Base-by-base conservation (phyloP, 108 stramenopile genomes). In the Aurantiochytrium sp. region DNA sequence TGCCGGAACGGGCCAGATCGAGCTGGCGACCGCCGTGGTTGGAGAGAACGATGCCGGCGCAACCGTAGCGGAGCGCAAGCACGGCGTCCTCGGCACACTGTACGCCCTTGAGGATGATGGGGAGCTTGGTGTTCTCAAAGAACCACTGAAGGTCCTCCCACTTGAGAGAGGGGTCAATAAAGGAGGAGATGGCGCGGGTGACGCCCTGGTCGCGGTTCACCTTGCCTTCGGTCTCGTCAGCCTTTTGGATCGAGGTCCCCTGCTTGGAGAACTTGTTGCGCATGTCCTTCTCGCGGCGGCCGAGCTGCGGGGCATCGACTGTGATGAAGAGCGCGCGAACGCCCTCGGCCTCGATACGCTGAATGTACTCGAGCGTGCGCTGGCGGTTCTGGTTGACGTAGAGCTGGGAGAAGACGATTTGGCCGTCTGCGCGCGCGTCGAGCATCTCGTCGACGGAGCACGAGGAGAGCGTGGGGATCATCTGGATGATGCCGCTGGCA, bases 361-460 rank as follows among this genome's bases (percentile, higher is more conserved):
- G 49, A 23, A 83, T 83, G 76, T 83, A 83, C 76, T 83, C 76
- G 49, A 53, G 45, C 14, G 76, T 53, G 25, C 76, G 45, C 28
- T 83, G 23, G 76, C 76, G 76, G 76, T 83, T 53, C 76, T 83
- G 45, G 23, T 83, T 83, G 19, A 83, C 76, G 76, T 83, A 83
- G 51, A 83, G 76, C 76, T 83, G 76, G 25, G 76, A 83, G 76
- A 83, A 83, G 45, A 83, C 76, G 28, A 83, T 83, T 28, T 83
- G 76, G 51, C 23, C 76, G 51, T 21, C 23, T 6, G 76, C 76
- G 25, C 76, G 76, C 6, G 76, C 76, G n/a, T 83, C 76, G 76
- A 83, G 76, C 76, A 83, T 83, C 23, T 83, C 76, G 51, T 83
- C 76, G n/a, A 83, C n/a, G n/a, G 76, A 83, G 76, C 76, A 83